Percentiles rank a stretch among this genome's conserved stretches.
Conservation (phyloP, 73 alveolate species). For the Diophrys appendiculata region DNA sequence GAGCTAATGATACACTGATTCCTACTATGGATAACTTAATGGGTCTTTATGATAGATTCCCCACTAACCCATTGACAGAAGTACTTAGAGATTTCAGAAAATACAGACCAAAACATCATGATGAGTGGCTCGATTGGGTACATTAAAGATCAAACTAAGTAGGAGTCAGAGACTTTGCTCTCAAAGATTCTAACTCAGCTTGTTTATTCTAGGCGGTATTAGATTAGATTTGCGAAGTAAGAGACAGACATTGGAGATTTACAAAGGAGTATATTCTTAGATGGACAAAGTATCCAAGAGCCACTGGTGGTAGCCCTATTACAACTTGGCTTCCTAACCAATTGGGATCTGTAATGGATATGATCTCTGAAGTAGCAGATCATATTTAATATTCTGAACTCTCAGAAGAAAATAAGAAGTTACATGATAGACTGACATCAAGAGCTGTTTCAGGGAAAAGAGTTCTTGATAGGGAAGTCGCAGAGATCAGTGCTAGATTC, state of each 20-base stretch:
- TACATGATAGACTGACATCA: constrained; percentile 19
- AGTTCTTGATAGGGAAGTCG: constrained; percentile 31
- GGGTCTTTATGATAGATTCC: constrained; percentile 34
- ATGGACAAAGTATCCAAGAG: constrained; percentile 36
- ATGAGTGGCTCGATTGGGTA: constrained; percentile 22
- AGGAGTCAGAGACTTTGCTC: constrained; percentile 32
- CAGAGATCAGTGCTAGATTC: constrained; percentile 10
- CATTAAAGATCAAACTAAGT: constrained; percentile 18
- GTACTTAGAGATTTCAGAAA: constrained; percentile 34
- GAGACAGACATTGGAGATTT: constrained; percentile 55
- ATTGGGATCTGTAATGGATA: constrained; percentile 23
- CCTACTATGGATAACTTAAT: constrained; percentile 33
- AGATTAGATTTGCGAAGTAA: constrained; percentile 30
- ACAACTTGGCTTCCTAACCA: constrained; percentile 41
- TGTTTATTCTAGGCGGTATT: constrained; percentile 4
- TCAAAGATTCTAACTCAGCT: constrained; percentile 23
- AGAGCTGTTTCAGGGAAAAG: constrained; percentile 16
- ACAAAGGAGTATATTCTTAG: constrained; percentile 37
- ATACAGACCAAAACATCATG: constrained; percentile 38
- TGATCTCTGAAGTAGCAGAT: constrained; percentile 6
- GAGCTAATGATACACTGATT: constrained; percentile 36
- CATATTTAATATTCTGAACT: constrained; percentile 1
- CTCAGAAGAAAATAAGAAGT: constrained; percentile 18
- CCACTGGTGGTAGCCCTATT: constrained; percentile 44
- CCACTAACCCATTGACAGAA: constrained; percentile 38